Conservation (phyloP, 768 basidiomycete species). For the Filobasidium wieringae region DNA sequence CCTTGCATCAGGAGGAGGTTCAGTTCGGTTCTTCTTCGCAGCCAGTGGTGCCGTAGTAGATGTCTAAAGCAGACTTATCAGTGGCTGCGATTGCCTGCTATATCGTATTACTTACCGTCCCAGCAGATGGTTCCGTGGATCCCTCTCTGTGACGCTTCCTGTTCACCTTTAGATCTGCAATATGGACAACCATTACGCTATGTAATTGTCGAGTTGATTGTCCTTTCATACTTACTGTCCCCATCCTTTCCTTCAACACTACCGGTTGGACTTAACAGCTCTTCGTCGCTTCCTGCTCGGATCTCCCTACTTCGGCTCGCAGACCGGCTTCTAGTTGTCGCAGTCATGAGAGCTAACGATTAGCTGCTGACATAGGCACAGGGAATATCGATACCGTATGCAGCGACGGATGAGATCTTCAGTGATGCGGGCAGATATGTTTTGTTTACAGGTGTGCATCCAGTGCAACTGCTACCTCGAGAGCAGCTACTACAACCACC, state of each 20-base stretch:
- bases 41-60: background rate
- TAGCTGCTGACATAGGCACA: too few species aligned
- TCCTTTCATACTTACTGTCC: background rate
- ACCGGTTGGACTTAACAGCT: background rate
- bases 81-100: background rate
- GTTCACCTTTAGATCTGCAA: too few species aligned
- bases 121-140: background rate
- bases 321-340: background rate
- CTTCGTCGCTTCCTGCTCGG: background rate
- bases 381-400: too few species aligned
- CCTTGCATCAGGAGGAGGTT: background rate
- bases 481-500: too few species aligned
- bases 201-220: too few species aligned
- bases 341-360: too few species aligned
- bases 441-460: too few species aligned
- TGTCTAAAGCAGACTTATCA: background rate
- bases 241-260: background rate
- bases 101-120: background rate
- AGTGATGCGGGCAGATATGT: too few species aligned
- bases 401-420: too few species aligned
- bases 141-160: background rate
- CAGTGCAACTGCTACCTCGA: too few species aligned
- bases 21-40: slow-evolving; percentile 7
- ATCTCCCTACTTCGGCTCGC: background rate
- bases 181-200: too few species aligned